Evolutionary conservation across 2,329 filamentous ascomycete species (phyloP).

Genomic region (Scorias spongiosa): DNA sequence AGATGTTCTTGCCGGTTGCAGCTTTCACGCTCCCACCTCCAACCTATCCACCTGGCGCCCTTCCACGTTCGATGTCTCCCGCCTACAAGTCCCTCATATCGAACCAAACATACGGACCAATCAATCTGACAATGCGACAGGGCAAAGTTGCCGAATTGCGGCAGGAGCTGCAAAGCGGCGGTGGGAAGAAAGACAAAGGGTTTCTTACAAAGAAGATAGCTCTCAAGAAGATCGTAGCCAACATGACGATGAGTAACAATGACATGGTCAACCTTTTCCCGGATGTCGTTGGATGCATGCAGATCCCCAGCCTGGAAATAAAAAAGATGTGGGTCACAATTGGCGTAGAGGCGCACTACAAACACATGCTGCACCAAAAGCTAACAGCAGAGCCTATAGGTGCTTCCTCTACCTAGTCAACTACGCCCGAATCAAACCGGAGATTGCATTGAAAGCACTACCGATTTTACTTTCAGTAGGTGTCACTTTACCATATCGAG

Average conservation of each 20-base stretch:
- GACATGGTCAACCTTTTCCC: conserved; percentile 97
- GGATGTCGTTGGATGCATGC: conserved; percentile 91
- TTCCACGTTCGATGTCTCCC: conserved; percentile 2
- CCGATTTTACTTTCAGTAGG: conserved; percentile 68
- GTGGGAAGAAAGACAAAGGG: conserved; percentile 97
- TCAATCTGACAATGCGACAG: conserved; percentile 35
- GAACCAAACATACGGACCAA: neutral
- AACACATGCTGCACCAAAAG: neutral
- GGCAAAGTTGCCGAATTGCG: conserved; percentile 97
- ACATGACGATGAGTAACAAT: conserved; percentile 99
- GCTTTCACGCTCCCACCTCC: neutral
- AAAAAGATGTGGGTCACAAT: conserved; percentile 80
- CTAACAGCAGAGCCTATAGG: conserved; percentile 35
- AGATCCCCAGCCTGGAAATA: conserved; percentile 85
- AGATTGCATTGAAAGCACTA: conserved; percentile 84
- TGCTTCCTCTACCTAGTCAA: conserved; percentile 97
- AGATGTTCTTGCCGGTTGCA: neutral
- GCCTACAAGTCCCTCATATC: conserved; percentile 1
- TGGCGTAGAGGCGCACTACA: neutral
- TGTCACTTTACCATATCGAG: neutral
- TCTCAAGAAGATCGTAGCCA: conserved; percentile 97
- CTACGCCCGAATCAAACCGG: conserved; percentile 86
- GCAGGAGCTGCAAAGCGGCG: conserved; percentile 60
- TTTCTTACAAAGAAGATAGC: conserved; percentile 90
- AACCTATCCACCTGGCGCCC: neutral